Conservation (phyloP, 208 protist genomes). For the Acanthamoeba castellanii region DNA sequence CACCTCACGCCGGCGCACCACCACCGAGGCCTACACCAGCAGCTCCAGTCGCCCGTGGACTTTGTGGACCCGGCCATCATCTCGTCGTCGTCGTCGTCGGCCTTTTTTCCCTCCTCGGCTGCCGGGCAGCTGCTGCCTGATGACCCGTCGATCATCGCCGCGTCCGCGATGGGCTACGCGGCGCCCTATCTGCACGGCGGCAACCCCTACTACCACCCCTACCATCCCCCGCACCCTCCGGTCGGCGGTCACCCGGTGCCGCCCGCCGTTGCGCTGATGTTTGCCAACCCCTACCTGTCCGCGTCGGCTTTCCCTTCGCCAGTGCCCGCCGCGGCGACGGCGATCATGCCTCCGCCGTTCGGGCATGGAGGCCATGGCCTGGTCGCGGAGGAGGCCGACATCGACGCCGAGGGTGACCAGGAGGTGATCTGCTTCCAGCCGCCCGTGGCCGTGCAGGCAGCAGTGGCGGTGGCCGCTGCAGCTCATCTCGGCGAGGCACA, state of each 20-base stretch:
- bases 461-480: neutral
- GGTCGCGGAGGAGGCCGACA: neutral
- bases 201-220: too few relatives aligned
- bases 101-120: neutral
- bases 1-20: neutral
- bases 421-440: too few relatives aligned
- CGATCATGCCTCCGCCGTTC: neutral
- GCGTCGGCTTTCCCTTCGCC: neutral
- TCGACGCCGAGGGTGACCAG: neutral
- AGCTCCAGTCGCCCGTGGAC: neutral
- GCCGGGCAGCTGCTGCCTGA: neutral
- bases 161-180: neutral
- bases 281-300: neutral
- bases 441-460: too few relatives aligned
- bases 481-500: neutral
- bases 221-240: neutral
- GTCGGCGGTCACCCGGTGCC: neutral
- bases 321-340: neutral
- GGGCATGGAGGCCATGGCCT: too few relatives aligned
- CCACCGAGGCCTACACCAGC: neutral
- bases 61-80: constrained; percentile 43
- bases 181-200: too few relatives aligned
- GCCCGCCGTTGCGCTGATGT: neutral
- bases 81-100: neutral
- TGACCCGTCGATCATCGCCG: constrained; percentile 4